Evolutionary conservation across 768 basidiomycete genomes (phyloP), one percentile per base, ranked within the genome.

Genomic region (Rossbeevera mucosa): DNA sequence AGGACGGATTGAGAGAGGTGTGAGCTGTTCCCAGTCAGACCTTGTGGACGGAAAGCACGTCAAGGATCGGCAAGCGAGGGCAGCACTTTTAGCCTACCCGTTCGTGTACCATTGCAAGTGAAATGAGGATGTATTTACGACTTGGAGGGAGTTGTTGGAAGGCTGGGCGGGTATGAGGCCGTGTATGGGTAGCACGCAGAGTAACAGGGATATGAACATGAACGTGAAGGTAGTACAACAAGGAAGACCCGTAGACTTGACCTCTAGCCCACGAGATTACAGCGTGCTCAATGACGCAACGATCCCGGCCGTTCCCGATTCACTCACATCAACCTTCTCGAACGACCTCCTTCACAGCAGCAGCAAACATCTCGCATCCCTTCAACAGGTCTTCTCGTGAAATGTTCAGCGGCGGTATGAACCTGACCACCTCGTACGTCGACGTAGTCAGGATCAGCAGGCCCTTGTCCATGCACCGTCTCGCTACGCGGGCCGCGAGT

Each of bases 361-460:
- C 78, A 29, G 62, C 73, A 66, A 91, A 91, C 24, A 90, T 83
- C 33, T 67, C 62, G 52, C 74, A 75, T 0, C 88, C 88, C 64
- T 83, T 82, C 60, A 71, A 76, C 73, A 96, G 71, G 65, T 97
- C 91, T 65, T 76, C 80, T 68, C 81, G 69, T 21, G 78, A 80
- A 56, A 95, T 80, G 64, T 91, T 94, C 61, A 97, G 70, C 14
- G 95, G 82, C 4, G 95, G 95, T 62, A 98, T 97, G 76, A 98
- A 96, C 63, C 94, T 77, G 52, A 96, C 74, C 13, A 87, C 86
- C 67, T 94, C 88, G 67, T 88, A 94, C 22, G 90, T 77, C 47
- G 88, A 91, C 22, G 94, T 96, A 12, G 94, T 95, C 52, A 97
- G 74, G 36, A 95, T 80, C 45, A 96, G 67, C 74, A 97, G 71